Evolutionary conservation across 495 filamentous ascomycete genomes (phyloP), one percentile per base, ranked within the genome.

Genomic region (Podospora anserina): DNA sequence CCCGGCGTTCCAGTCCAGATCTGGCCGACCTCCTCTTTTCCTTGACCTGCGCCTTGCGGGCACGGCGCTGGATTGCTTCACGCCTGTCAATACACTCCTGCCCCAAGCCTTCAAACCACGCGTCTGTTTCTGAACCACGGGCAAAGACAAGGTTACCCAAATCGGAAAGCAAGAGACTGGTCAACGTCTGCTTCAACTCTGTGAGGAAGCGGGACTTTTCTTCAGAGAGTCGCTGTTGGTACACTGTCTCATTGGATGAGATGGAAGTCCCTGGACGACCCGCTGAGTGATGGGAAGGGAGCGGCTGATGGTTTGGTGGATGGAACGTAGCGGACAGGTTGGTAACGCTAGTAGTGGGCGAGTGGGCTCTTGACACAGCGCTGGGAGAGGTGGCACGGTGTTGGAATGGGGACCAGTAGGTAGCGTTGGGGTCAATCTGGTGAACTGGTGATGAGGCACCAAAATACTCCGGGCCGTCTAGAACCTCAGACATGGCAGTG

Each of bases 121-220:
- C 87, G 72, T 98, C 95, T 18, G 94, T 99, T 80, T 99, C 95
- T 70, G 92, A 94, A 16, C 95, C 90, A 68, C 89, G 87, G 39
- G 89, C 87, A 79, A 94, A 97, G 16, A 97, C 89, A 9, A 90
- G 86, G 58, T 89, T 91, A 9, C 93, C 92, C 18, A 99, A 83
- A 78, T 99, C 95, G 68, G 94, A 97, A 39, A 98, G 80, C 9
- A 99, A 83, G 32, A 99, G 81, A 70, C 92, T 93, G 16, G 90
- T 92, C 64, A 97, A 79, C 0, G 88, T 90, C 74, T 92, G 91
- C 73, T 89, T 89, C 39, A 97, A 81, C 18, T 92, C 89, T 2
- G 86, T 81, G 54, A 96, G 82, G 80, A 97, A 97, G 26, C 85
- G 80, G 18, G 83, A 76, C 71, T 86, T 87, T 61, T 83, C 83